Percentiles rank a stretch among this genome's conserved stretches.
These are phyloP conservation scores for Macroventuria anomochaeta DNA, from an alignment of 2,329 filamentous ascomycete species.

Conservation along the genomic window DNA sequence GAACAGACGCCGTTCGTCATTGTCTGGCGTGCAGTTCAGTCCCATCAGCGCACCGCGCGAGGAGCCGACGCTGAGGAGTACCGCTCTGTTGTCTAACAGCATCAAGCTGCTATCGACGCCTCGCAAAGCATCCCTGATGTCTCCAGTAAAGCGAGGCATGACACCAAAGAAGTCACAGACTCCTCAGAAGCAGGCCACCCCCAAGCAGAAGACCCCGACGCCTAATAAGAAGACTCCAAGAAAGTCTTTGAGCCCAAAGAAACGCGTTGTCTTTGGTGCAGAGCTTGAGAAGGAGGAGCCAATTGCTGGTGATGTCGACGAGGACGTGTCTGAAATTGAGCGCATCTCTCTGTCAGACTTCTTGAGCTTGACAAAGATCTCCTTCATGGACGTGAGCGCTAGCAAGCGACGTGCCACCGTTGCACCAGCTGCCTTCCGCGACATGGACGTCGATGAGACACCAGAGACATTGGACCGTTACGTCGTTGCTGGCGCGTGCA, in stretches of 20 bases:
- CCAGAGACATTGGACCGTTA: slow-evolving; percentile 73
- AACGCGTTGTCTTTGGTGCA: slow-evolving; percentile 43
- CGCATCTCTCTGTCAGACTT: slow-evolving; percentile 89
- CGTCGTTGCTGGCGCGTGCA: slow-evolving; percentile 88
- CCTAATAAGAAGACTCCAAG: slow-evolving; percentile 35
- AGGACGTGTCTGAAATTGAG: slow-evolving; percentile 54
- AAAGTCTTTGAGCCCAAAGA: slow-evolving; percentile 45
- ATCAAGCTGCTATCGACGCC: slow-evolving; percentile 58
- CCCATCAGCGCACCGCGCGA: slow-evolving; percentile 38
- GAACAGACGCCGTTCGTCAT: slow-evolving; percentile 43
- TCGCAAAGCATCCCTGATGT: slow-evolving; percentile 54
- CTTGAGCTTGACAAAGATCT: slow-evolving; percentile 91
- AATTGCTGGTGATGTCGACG: slow-evolving; percentile 32
- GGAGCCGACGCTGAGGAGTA: slow-evolving; percentile 41
- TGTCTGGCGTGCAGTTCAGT: slow-evolving; percentile 46
- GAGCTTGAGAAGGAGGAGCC: slow-evolving; percentile 32
- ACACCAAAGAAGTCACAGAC: slow-evolving; percentile 48
- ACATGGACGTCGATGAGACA: slow-evolving; percentile 49
- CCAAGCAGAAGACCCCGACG: slow-evolving; percentile 50
- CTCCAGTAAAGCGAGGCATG: slow-evolving; percentile 51
- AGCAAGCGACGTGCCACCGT: slow-evolving; percentile 90
- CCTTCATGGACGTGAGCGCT: slow-evolving; percentile 98
- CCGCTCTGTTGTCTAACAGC: slow-evolving; percentile 49
- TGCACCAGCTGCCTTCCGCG: slow-evolving; percentile 45
- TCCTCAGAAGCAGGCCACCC: slow-evolving; percentile 50